Evolutionary conservation across 2,329 filamentous ascomycete species (phyloP).

Genomic region (Helotiales sp.): DNA sequence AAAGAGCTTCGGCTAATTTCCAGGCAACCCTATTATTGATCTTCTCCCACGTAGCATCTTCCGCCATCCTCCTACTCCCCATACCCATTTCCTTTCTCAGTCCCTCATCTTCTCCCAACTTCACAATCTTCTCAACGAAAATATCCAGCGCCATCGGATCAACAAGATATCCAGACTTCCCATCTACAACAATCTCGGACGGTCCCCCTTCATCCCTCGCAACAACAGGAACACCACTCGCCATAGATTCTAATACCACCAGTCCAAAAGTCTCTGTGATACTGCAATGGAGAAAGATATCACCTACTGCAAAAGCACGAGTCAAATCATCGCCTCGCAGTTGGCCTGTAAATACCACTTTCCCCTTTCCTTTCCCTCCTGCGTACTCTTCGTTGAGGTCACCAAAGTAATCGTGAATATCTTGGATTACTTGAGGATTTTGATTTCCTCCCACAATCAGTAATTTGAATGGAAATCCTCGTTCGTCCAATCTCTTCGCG

Average conservation of each 20-base stretch:
- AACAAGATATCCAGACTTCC: conserved; percentile 60
- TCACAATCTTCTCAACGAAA: conserved; percentile 55
- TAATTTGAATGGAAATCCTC: conserved; percentile 60
- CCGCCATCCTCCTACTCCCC: conserved; percentile 55
- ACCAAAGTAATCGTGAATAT: conserved; percentile 61
- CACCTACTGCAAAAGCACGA: conserved; percentile 65
- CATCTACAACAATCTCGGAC: conserved; percentile 63
- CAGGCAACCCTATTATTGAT: conserved; percentile 70
- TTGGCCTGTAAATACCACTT: conserved; percentile 67
- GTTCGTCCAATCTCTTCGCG: conserved; percentile 52
- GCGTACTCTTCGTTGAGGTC: conserved; percentile 40
- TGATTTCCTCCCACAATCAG: conserved; percentile 69
- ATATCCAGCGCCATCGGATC: conserved; percentile 56
- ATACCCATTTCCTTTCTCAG: conserved; percentile 47
- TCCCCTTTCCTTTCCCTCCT: no score
- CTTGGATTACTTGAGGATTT: conserved; percentile 60
- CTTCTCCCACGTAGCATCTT: conserved; percentile 68
- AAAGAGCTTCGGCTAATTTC: conserved; percentile 51
- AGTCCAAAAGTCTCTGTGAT: conserved; percentile 72
- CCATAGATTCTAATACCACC: conserved; percentile 71
- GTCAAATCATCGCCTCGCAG: conserved; percentile 60
- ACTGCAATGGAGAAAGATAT: conserved; percentile 70
- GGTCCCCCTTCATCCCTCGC: conserved; percentile 70
- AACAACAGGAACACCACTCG: conserved; percentile 67
- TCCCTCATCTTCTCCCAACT: conserved; percentile 46